Evolutionary conservation across 208 protist genomes (phyloP), one percentile per base, ranked within the genome.

Genomic region (Trypanosoma platydactyli): DNA sequence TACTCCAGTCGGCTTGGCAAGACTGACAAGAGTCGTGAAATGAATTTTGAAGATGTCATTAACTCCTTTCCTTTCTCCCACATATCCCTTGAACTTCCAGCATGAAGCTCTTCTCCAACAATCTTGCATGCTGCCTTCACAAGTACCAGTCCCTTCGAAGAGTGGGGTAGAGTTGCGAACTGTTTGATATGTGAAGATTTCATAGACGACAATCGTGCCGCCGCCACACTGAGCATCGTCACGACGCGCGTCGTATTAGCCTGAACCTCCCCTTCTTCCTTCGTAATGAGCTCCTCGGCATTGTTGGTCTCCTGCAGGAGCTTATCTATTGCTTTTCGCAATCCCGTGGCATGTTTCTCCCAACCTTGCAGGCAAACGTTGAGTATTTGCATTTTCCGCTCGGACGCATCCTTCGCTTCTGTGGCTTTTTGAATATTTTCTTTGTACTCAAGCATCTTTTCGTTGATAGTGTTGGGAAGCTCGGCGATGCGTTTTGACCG

Each of bases 61-160:
- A 77, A 73, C 11, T 64, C 62, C 45, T 67, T 64, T 0, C 66
- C 74, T 3, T 44, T 27, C 42, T 78, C 80, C 86, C 86, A 92
- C 51, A 84, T 53, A 25, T 89, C 86, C 50, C 72, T 80, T n/a
- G 71, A 30, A 38, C 62, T 71, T n/a, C 46, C 64, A 35, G 68
- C 63, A 18, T 68, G 82, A 24, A 88, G 40, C 40, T 92, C 86
- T 42, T 93, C 81, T 13, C 76, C 79, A 45, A 93, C 54, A 42
- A 88, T 50, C 29, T 76, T 70, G 66, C 83, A 93, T 12, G 88
- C 56, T 20, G 73, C 68, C 18, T 76, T 76, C 33, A 88, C 64
- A 51, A 93, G 75, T 24, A 85, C 58, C 0, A 56, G 20, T 4
- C 80, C 82, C 54, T 86, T 88, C 9, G 83, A 60, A 27, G 79